Evolutionary conservation across 179 eudicot genomes (phyloP), one percentile per base, ranked within the genome.

Genomic region (Nepenthes alata): DNA sequence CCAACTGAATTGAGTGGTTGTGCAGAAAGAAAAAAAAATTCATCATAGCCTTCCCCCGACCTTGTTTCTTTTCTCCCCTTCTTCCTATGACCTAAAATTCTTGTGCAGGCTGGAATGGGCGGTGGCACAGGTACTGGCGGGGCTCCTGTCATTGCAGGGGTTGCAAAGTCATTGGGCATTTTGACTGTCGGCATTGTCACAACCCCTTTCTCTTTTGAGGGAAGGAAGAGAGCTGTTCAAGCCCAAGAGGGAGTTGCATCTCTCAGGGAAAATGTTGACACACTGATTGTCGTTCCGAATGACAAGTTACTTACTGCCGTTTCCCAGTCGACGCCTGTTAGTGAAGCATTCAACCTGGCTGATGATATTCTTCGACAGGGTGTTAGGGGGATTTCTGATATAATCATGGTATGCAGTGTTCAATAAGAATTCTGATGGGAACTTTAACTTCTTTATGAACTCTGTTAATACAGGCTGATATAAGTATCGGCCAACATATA

Each of bases 221-320:
- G 97, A 52, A 79, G 97, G 74, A 82, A 87, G 67, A 88, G 97
- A 64, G 83, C 95, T 41, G 85, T 91, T 70, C 97, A 91, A 78
- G 97, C 97, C 58, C 97, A 91, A 82, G 97, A 88, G 77, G 97
- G 97, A 63, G 85, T 88, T 70, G 96, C 96, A 62, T 85, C 97
- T 72, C 70, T 90, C 83, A 85, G 97, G 66, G 97, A 85, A 57
- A 91, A 80, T 65, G 97, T 91, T 39, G 97, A 88, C 72, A 91
- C 97, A 6, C 77, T 91, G 47, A 91, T 91, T 69, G 89, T 91
- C 57, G 85, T 91, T 69, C 97, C 97, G 64, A 88, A 91, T 78
- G 97, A 91, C 80, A 91, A 91, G 73, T 72, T 91, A 76, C 65
- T 91, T 74, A 82, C 86, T 67, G 96, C 96, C 41, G 96, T 91